Percentiles rank a stretch among this genome's conserved stretches.
phyloP scores from a whole-genome alignment of 495 filamentous ascomycete species.

The Neurospora hispaniola region DNA sequence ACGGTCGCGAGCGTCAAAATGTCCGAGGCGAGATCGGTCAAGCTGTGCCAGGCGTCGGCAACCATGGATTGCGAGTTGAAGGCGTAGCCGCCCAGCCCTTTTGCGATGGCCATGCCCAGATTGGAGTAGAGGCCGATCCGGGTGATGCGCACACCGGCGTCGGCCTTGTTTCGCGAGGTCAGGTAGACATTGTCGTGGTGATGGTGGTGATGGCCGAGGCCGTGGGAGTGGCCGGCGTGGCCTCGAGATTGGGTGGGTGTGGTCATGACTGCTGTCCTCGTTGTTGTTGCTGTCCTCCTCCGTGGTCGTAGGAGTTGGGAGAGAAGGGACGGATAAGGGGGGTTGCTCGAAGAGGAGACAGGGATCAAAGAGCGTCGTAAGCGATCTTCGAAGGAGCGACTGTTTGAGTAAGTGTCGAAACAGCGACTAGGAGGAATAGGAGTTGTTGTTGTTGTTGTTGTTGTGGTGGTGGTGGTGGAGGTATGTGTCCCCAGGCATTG shows the following conservation, averaged over 20 bases:
- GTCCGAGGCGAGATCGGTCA: conserved; percentile 92
- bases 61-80: conserved; percentile 92
- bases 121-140: conserved; percentile 87
- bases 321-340: conserved; percentile 6
- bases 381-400: conserved; percentile 15
- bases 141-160: conserved; percentile 91
- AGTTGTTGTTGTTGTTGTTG: background rate
- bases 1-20: conserved; percentile 88
- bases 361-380: conserved; percentile 8
- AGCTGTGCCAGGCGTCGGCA: conserved; percentile 88
- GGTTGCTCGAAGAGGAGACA: conserved; percentile 3
- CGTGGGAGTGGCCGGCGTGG: conserved; percentile 40
- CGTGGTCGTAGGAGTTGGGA: conserved; percentile 1
- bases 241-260: conserved; percentile 27
- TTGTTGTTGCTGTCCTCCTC: conserved; percentile 6
- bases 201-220: conserved; percentile 36
- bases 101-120: conserved; percentile 83
- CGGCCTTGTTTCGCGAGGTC: conserved; percentile 76
- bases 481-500: background rate
- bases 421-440: conserved; percentile 10
- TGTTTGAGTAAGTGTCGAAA: conserved; percentile 22
- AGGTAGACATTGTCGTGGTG: conserved; percentile 86
- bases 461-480: background rate
- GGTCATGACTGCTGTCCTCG: conserved; percentile 20
- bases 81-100: conserved; percentile 81